A percentile compares a stretch with the other conserved stretches of the same genome.
phyloP scores from a whole-genome alignment of 768 basidiomycete genomes.

The Boletellus emodensis region DNA sequence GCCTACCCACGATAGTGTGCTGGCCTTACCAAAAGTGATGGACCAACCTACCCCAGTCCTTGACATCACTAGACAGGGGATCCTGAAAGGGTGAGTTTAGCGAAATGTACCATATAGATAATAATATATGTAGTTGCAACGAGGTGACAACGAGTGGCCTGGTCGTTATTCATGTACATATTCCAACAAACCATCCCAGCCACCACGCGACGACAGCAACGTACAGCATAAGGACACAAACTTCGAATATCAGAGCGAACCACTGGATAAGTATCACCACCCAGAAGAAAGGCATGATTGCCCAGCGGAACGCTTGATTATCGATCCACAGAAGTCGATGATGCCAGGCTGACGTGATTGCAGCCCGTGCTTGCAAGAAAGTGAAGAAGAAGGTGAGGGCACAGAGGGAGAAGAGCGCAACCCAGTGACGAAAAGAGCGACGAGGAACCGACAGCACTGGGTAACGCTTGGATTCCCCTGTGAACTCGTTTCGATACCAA shows the following conservation, averaged over 20 bases:
- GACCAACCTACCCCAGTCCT: neutral
- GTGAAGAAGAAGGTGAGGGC: slow-evolving; percentile 44
- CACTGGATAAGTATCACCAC: slow-evolving; percentile 63
- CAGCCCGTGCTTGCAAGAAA: slow-evolving; percentile 55
- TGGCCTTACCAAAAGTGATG: slow-evolving; percentile 2
- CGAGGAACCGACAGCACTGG: slow-evolving; percentile 52
- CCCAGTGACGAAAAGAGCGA: slow-evolving; percentile 68
- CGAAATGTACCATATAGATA: slow-evolving; percentile 4
- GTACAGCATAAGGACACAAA: slow-evolving; percentile 53
- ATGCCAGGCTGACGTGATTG: slow-evolving; percentile 49
- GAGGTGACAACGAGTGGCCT: neutral
- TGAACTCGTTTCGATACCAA: slow-evolving; percentile 80
- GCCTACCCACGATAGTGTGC: slow-evolving; percentile 1
- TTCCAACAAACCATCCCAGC: slow-evolving; percentile 64
- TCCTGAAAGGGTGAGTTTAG: neutral
- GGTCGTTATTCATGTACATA: slow-evolving; percentile 35
- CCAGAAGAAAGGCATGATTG: slow-evolving; percentile 60
- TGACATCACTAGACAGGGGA: neutral
- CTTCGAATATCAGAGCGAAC: slow-evolving; percentile 59
- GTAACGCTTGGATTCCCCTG: slow-evolving; percentile 69
- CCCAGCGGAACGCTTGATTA: slow-evolving; percentile 60
- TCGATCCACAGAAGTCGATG: slow-evolving; percentile 57
- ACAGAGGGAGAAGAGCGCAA: slow-evolving; percentile 53
- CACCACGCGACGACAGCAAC: slow-evolving; percentile 66
- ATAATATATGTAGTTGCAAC: slow-evolving; percentile 8